Base-by-base conservation (phyloP, 2,329 filamentous ascomycete genomes). In the Penicillium sp. region DNA sequence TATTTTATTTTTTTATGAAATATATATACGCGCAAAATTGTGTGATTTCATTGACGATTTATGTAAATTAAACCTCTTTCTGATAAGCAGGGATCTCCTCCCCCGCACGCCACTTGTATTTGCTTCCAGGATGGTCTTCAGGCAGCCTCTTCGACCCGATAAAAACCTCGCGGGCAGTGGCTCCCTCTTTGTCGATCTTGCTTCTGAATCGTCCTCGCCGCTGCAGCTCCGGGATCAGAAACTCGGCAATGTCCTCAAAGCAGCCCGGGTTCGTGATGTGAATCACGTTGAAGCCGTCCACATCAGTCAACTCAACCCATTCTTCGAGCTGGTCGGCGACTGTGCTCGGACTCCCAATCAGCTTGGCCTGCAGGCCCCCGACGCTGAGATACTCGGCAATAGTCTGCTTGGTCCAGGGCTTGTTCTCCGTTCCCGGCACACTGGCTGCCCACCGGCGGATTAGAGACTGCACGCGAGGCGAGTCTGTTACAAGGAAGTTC, bases 401-500 rank as follows among this genome's bases (percentile, higher is more conserved):
- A 0, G 66, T 67, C 50, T 61, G 65, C 64, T 72, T 73, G 43
- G 70, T 69, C 71, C 71, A 74, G 55, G 74, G 75, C 56, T 69
- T 62, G 1, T 69, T 71, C 43, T 73, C 66, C 0, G 69, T 73
- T 1, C 74, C 75, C 0, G 75, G 74, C 0, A 77, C 74, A 0
- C 73, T 76, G 16, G 68, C 69, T 0, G 75, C 74, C 75, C 75
- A 78, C 48, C 72, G 67, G 24, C 69, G 73, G 20, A 77, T 74
- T 68, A 78, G 74, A 26, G 71, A 73, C 7, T 74, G 71, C 9
- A 79, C 74, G 1, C 71, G 72, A 2, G 74, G 74, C 3, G 71
- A 69, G 16, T 72, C 72, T n/a, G 68, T 67, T 57, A 79, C 77
- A 1, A 72, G 68, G 56, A 79, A 77, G 50, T 79, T 75, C 48